A percentile compares a stretch with the other conserved stretches of the same genome.
Evolutionary conservation across 202 grass and related monocot genomes (phyloP).

Genomic region (Panicum virgatum): DNA sequence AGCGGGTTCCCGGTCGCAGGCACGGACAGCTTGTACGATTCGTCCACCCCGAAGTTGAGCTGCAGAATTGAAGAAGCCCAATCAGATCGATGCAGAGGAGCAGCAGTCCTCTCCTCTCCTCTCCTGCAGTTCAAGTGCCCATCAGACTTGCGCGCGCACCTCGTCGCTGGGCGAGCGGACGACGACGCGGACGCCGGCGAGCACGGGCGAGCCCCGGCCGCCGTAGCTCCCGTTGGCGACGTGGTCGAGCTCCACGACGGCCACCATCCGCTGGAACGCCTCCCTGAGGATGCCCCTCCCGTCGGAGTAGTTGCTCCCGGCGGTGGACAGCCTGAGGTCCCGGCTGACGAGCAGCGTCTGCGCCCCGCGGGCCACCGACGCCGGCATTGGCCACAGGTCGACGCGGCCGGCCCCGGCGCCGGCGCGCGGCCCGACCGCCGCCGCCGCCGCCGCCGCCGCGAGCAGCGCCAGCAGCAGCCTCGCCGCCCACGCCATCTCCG

Average conservation of each 20-base stretch:
- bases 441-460: background rate
- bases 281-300: conserved; percentile 59
- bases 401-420: conserved; percentile 23
- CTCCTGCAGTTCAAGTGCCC: too few species aligned
- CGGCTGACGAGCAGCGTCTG: conserved; percentile 61
- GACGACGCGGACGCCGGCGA: conserved; percentile 55
- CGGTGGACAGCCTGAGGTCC: conserved; percentile 53
- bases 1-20: conserved; percentile 51
- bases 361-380: conserved; percentile 46
- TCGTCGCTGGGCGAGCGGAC: conserved; percentile 54
- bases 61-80: conserved; percentile 35
- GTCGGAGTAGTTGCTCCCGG: conserved; percentile 72
- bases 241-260: conserved; percentile 54
- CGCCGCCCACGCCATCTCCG: background rate
- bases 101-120: too few species aligned
- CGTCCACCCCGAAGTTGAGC: conserved; percentile 80
- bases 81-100: background rate
- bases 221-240: conserved; percentile 46
- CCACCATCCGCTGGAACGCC: conserved; percentile 75
- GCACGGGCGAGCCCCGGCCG: conserved; percentile 28
- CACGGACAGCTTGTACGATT: conserved; percentile 75
- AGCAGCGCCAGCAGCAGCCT: conserved; percentile 18
- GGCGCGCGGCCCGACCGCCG: background rate
- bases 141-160: conserved; percentile 7
- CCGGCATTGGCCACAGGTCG: conserved; percentile 91